Evolutionary conservation across 83 land plant species (phyloP), one percentile per base, ranked within the genome.

Genomic region (Picea abies): DNA sequence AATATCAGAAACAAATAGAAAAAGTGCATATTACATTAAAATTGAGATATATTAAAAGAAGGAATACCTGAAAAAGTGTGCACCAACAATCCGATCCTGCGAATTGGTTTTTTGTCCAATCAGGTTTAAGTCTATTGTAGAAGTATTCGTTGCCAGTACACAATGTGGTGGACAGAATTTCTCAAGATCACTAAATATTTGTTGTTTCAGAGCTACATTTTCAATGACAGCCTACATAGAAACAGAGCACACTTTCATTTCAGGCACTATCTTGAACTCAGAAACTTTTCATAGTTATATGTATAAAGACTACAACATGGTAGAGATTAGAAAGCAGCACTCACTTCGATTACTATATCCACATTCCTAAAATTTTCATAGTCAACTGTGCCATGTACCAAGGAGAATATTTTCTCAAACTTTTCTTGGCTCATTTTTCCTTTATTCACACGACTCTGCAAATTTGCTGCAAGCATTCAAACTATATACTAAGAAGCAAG

Each of bases 11-110:
- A 17, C 20, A 60, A 60, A 26, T 14, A 60, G 39, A 78, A 5
- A 25, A 78, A n/a, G 35, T 58, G 39, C 37, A 78, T 58, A 60
- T 66, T 66, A 66, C 26, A 66, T 66, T 66, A 25, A n/a, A 22
- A 11, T 25, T 19, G 4, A 63, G 23, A 66, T 19, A 22, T 25
- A 58, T 76, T 39, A 20, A 29, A 10, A 47, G 10, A 62, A 29
- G 39, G 9, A 77, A 67, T 67, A 96, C 98, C 99, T 94, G 87
- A 98, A 98, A 84, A 98, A 98, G 89, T 98, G 99, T 44, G 97
- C 94, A 35, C 99, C 97, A 84, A 94, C 81, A 60, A 96, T 89
- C 32, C 98, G 91, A 75, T 96, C 99, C 10, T 93, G 90, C 37
- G 96, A 90, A 52, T 82, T 89, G 41, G 97, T 98, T 81, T 84